Percentiles rank a stretch among this genome's conserved stretches.
phyloP scores from a whole-genome alignment of 495 filamentous ascomycete species.

The Cercophora samala region DNA sequence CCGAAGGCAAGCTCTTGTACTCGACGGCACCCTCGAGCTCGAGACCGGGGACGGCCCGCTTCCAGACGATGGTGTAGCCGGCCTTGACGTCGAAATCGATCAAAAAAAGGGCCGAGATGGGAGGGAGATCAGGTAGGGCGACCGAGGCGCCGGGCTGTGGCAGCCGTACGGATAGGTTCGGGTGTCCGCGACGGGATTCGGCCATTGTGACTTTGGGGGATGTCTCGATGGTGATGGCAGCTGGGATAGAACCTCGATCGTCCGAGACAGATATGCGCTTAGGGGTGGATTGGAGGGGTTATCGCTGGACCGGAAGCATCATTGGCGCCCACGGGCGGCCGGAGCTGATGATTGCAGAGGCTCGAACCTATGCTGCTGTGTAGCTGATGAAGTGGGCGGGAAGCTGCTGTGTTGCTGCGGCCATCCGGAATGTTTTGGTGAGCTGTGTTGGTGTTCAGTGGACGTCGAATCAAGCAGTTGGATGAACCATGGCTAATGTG shows the following conservation, averaged over 20 bases:
- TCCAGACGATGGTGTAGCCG: constrained; percentile 86
- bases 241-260: not conserved
- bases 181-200: constrained; percentile 50
- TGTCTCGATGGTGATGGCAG: not conserved
- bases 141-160: constrained; percentile 30
- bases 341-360: not conserved
- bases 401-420: constrained; percentile 1
- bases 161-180: constrained; percentile 47
- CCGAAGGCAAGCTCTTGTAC: constrained; percentile 90
- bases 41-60: constrained; percentile 65
- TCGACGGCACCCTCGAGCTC: constrained; percentile 87
- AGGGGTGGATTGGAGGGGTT: not conserved
- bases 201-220: constrained; percentile 39
- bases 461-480: constrained; percentile 1
- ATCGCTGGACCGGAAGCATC: constrained; percentile 16
- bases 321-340: constrained; percentile 3
- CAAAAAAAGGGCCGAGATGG: constrained; percentile 78
- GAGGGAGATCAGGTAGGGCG: constrained; percentile 57
- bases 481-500: constrained; percentile 1
- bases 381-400: not conserved
- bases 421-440: not conserved
- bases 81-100: constrained; percentile 84
- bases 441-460: constrained; percentile 1
- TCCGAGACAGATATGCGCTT: not conserved
- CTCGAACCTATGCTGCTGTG: not conserved